Evolutionary conservation across 169 alveolate genomes (phyloP).

Genomic region (Neospora caninum): DNA sequence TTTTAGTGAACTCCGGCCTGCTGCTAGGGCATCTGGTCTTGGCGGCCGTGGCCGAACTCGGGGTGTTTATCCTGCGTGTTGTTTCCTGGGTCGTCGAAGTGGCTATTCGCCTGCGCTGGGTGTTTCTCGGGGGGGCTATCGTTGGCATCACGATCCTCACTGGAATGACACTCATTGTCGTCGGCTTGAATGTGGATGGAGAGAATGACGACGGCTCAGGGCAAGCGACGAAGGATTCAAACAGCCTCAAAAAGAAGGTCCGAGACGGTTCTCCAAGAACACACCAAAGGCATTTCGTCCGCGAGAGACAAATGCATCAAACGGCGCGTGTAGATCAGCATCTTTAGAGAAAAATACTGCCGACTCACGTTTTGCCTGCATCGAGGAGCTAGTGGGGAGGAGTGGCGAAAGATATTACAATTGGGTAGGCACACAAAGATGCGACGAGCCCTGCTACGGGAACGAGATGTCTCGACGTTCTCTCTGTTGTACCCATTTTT

Average conservation of each 20-base stretch:
- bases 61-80: background rate
- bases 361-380: too few relatives aligned
- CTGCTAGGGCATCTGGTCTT: background rate
- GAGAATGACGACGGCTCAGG: background rate
- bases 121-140: background rate
- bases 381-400: too few relatives aligned
- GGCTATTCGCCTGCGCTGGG: background rate
- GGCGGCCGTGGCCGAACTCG: background rate
- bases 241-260: background rate
- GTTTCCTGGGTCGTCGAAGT: background rate
- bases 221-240: background rate
- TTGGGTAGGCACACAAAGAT: too few relatives aligned
- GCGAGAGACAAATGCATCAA: too few relatives aligned
- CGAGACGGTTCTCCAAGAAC: background rate
- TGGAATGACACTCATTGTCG: background rate
- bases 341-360: too few relatives aligned
- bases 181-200: background rate
- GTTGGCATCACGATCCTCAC: background rate
- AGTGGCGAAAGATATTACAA: too few relatives aligned
- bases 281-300: too few relatives aligned
- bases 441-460: too few relatives aligned
- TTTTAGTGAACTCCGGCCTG: background rate
- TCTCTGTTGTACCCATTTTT: too few relatives aligned
- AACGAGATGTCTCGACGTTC: too few relatives aligned
- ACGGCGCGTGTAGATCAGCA: too few relatives aligned